Conservation (phyloP, 805 yeast species). For the Saturnispora kantuleensis region DNA sequence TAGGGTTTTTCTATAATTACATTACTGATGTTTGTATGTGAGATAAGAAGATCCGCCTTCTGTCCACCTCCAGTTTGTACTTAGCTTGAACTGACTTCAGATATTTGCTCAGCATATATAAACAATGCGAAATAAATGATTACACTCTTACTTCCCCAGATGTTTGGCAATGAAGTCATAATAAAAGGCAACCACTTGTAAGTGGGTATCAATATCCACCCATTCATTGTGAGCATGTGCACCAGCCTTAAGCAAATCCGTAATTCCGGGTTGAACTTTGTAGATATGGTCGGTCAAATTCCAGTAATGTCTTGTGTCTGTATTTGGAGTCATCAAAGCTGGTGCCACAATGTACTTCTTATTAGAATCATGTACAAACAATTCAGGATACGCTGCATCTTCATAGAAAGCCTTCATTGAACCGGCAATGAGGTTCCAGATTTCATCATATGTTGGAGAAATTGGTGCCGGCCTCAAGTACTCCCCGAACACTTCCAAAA, state of each 20-base stretch:
- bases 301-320: slow-evolving; percentile 64
- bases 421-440: slow-evolving; percentile 53
- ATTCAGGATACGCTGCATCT: slow-evolving; percentile 29
- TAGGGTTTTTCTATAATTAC: slow-evolving; percentile 28
- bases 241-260: slow-evolving; percentile 20
- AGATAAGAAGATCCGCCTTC: background rate
- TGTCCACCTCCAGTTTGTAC: background rate
- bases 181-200: slow-evolving; percentile 39
- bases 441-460: slow-evolving; percentile 32
- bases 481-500: slow-evolving; percentile 12
- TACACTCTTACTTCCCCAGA: slow-evolving; percentile 2
- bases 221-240: slow-evolving; percentile 61
- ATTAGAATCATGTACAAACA: slow-evolving; percentile 10
- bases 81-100: no score
- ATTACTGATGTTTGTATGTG: slow-evolving; percentile 8
- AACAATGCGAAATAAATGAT: background rate
- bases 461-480: slow-evolving; percentile 35
- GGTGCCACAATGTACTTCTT: slow-evolving; percentile 38
- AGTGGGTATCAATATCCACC: slow-evolving; percentile 43
- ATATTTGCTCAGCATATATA: no score
- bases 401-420: slow-evolving; percentile 53
- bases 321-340: slow-evolving; percentile 56
- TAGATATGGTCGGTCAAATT: slow-evolving; percentile 46
- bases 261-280: slow-evolving; percentile 42
- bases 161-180: slow-evolving; percentile 13